These are phyloP conservation scores for Botryotinia convoluta DNA, from an alignment of 2,329 filamentous ascomycete genomes.

Conservation along the genomic window DNA sequence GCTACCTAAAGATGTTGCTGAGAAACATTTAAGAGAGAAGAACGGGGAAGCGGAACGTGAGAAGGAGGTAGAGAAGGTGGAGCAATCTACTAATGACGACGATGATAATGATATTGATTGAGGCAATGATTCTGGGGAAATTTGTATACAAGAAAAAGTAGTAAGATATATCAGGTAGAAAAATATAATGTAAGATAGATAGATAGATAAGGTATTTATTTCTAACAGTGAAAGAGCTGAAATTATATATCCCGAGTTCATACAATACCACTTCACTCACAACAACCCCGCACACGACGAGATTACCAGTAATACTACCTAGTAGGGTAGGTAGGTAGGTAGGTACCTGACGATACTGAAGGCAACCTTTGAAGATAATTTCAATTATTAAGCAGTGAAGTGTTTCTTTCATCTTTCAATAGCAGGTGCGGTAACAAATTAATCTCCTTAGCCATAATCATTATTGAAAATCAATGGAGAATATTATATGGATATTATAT, in stretches of 20 bases:
- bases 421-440: neutral
- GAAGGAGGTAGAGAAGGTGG: slow-evolving; percentile 23
- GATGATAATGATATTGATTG: slow-evolving; percentile 10
- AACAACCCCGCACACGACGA: neutral
- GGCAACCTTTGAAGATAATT: neutral
- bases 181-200: neutral
- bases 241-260: neutral
- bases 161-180: neutral
- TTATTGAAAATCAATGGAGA: neutral
- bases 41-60: slow-evolving; percentile 19
- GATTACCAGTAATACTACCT: neutral
- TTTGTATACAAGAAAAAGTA: neutral
- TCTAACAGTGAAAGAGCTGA: too few species aligned
- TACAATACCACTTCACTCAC: neutral
- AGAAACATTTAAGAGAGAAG: slow-evolving; percentile 26
- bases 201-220: neutral
- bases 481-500: neutral
- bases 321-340: too few species aligned
- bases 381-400: neutral
- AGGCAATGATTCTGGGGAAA: neutral
- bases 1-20: slow-evolving; percentile 20
- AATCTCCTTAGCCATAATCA: neutral
- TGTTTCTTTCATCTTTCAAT: neutral
- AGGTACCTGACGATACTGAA: neutral
- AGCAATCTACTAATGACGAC: slow-evolving; percentile 10